These are phyloP conservation scores for Calonectria honghensis DNA, from an alignment of 2,329 filamentous ascomycete species.

Conservation along the genomic window DNA sequence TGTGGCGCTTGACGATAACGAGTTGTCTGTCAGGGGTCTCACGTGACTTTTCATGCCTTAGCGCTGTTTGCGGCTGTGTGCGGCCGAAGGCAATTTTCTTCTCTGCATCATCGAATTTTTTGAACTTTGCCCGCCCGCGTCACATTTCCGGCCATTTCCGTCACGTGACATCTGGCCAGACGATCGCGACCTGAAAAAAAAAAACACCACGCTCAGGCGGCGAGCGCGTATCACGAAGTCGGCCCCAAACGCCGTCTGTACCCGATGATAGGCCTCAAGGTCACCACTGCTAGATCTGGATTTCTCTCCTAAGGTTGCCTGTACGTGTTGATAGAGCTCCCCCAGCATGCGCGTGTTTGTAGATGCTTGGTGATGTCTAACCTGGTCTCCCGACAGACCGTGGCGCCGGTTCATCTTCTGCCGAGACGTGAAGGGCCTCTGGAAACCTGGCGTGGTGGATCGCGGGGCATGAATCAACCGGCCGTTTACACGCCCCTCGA, in stretches of 20 bases:
- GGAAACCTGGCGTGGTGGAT: slow-evolving; percentile 73
- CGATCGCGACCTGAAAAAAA: slow-evolving; percentile 54
- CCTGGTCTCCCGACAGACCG: slow-evolving; percentile 60
- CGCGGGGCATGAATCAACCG: slow-evolving; percentile 73
- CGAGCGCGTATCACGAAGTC: slow-evolving; percentile 51
- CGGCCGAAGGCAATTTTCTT: slow-evolving; percentile 53
- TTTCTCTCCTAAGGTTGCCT: slow-evolving; percentile 56
- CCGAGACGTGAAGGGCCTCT: slow-evolving; percentile 73
- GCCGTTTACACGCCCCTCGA: slow-evolving; percentile 88
- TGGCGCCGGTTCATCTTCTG: slow-evolving; percentile 74
- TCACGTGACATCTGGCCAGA: slow-evolving; percentile 59
- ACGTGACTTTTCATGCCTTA: slow-evolving; percentile 56
- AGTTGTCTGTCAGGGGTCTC: slow-evolving; percentile 54
- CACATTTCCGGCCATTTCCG: slow-evolving; percentile 45
- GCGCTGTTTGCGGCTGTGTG: slow-evolving; percentile 43
- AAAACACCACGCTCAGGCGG: slow-evolving; percentile 49
- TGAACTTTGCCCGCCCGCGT: slow-evolving; percentile 39
- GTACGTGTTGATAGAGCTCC: slow-evolving; percentile 55
- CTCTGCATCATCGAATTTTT: slow-evolving; percentile 56
- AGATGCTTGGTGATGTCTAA: slow-evolving; percentile 52
- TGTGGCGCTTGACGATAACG: slow-evolving; percentile 38
- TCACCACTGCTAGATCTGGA: slow-evolving; percentile 53
- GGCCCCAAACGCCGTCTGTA: slow-evolving; percentile 48
- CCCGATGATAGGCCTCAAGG: slow-evolving; percentile 56
- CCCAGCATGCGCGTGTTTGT: slow-evolving; percentile 54